phyloP scores from a whole-genome alignment of 495 filamentous ascomycete species.

The Podospora conica region DNA sequence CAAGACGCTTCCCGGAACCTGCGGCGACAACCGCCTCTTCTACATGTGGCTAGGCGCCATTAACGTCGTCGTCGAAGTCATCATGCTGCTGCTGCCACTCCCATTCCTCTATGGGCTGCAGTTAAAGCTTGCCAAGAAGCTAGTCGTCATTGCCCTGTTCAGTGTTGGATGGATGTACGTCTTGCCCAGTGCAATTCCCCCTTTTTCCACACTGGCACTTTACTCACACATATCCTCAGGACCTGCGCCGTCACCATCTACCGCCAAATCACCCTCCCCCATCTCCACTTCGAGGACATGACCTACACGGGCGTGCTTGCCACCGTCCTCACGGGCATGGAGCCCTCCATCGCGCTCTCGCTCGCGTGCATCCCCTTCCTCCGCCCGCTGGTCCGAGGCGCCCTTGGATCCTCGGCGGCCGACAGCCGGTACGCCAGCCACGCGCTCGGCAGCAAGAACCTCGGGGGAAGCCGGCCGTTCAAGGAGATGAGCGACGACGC shows the following conservation, averaged over 20 bases:
- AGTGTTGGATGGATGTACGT: slow-evolving; percentile 16
- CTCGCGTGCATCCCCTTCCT: slow-evolving; percentile 25
- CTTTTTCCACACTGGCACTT: background rate
- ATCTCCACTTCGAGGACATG: slow-evolving; percentile 25
- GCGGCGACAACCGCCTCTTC: slow-evolving; percentile 12
- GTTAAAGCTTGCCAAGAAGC: slow-evolving; percentile 10
- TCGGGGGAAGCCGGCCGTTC: slow-evolving; percentile 13
- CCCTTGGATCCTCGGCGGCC: background rate
- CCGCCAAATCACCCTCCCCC: slow-evolving; percentile 19
- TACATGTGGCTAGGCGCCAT: slow-evolving; percentile 16
- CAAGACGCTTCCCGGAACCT: slow-evolving; percentile 8
- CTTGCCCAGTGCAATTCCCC: background rate
- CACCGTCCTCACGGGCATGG: slow-evolving; percentile 24
- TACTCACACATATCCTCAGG: slow-evolving; percentile 8
- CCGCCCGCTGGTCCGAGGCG: slow-evolving; percentile 19
- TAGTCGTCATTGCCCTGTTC: slow-evolving; percentile 15
- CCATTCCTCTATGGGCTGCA: slow-evolving; percentile 11
- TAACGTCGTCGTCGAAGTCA: slow-evolving; percentile 10
- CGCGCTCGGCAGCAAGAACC: slow-evolving; percentile 8
- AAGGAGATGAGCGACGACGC: slow-evolving; percentile 27
- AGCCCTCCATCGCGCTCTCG: slow-evolving; percentile 24
- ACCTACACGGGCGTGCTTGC: slow-evolving; percentile 21
- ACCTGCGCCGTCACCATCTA: slow-evolving; percentile 25
- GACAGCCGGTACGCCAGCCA: slow-evolving; percentile 9
- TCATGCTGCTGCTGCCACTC: slow-evolving; percentile 12